Conservation (phyloP, 2,329 filamentous ascomycete species). For the Colletotrichum simmondsii region DNA sequence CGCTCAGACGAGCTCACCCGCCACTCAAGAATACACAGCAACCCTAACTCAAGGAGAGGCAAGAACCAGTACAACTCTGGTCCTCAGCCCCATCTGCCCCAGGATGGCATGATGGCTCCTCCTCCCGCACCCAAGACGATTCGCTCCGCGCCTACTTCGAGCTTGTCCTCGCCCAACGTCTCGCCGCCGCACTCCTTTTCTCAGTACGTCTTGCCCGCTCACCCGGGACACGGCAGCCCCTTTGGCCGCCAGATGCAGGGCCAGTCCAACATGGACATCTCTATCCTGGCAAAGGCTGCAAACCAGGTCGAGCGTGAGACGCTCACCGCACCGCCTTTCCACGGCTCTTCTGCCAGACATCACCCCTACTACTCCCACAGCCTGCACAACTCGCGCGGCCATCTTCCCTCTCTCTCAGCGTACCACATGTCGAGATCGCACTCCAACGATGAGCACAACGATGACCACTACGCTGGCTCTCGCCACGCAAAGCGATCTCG, state of each 20-base stretch:
- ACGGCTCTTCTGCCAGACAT: slow-evolving; percentile 58
- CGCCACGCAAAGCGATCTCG: slow-evolving; percentile 87
- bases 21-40: slow-evolving; percentile 98
- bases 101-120: slow-evolving; percentile 78
- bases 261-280: slow-evolving; percentile 61
- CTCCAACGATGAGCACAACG: slow-evolving; percentile 80
- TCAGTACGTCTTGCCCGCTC: slow-evolving; percentile 68
- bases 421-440: slow-evolving; percentile 95
- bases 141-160: slow-evolving; percentile 87
- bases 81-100: slow-evolving; percentile 55
- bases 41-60: slow-evolving; percentile 93
- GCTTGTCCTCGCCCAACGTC: slow-evolving; percentile 91
- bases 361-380: slow-evolving; percentile 65
- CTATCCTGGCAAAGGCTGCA: slow-evolving; percentile 69
- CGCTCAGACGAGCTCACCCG: slow-evolving; percentile 96
- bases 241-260: slow-evolving; percentile 51
- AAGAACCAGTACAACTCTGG: slow-evolving; percentile 71
- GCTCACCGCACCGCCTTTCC: slow-evolving; percentile 50
- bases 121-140: slow-evolving; percentile 81
- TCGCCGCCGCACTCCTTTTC: slow-evolving; percentile 93
- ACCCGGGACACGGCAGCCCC: slow-evolving; percentile 52
- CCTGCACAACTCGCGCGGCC: slow-evolving; percentile 63
- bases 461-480: slow-evolving; percentile 78
- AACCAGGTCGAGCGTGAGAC: slow-evolving; percentile 72
- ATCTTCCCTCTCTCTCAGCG: slow-evolving; percentile 81